Percentiles rank a stretch among this genome's conserved stretches.
phyloP scores from a whole-genome alignment of 306 rosid genomes.

The Cajanus cajan region DNA sequence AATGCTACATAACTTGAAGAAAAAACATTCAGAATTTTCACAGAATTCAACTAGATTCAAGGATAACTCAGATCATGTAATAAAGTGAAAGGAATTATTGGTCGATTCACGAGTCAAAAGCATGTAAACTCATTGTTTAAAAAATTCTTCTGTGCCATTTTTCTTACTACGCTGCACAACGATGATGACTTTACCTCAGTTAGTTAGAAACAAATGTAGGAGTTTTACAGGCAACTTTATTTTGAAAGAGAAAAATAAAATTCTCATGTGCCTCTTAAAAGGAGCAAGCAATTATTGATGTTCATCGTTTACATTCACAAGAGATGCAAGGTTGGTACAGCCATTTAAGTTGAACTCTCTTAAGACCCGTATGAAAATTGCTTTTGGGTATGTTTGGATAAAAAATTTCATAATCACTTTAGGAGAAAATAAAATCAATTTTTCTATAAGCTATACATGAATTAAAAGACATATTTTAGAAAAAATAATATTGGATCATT shows the following conservation, averaged over 20 bases:
- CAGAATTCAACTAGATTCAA: background rate
- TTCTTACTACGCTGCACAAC: background rate
- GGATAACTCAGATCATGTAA: background rate
- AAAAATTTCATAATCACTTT: too few species aligned
- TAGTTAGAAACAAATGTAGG: background rate
- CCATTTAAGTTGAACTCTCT: background rate
- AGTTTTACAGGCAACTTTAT: background rate
- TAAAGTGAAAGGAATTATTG: background rate
- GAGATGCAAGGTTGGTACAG: background rate
- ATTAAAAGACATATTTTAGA: too few species aligned
- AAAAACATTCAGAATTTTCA: background rate
- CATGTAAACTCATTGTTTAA: background rate
- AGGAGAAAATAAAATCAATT: too few species aligned
- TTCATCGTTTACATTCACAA: background rate
- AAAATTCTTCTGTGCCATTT: background rate
- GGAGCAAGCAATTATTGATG: too few species aligned
- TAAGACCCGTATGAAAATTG: background rate
- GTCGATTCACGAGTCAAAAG: background rate
- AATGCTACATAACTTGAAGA: background rate
- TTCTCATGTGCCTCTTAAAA: slow-evolving; percentile 5
- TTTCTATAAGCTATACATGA: too few species aligned
- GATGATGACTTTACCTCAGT: background rate
- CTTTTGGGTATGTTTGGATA: background rate
- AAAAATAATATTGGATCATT: too few species aligned
- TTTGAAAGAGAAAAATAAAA: background rate